These are phyloP conservation scores for Coffea humblotiana DNA, from an alignment of 305 asterid species.

Conservation along the genomic window DNA sequence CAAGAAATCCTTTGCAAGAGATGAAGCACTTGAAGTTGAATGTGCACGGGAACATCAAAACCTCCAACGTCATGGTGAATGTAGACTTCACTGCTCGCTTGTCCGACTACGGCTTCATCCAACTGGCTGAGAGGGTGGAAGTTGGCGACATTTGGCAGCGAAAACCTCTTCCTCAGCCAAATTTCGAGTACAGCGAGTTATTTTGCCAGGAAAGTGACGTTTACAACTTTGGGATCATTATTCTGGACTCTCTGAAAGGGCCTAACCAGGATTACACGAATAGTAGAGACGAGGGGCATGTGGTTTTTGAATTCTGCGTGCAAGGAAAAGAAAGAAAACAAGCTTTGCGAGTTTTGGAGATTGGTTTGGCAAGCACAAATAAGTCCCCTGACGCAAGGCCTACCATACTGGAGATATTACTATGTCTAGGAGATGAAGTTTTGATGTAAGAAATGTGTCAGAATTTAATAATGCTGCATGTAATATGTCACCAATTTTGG, in stretches of 20 bases:
- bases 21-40: constrained; percentile 34
- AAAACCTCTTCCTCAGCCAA: not conserved
- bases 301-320: constrained; percentile 24
- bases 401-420: constrained; percentile 29
- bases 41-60: constrained; percentile 60
- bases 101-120: constrained; percentile 49
- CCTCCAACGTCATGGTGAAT: constrained; percentile 52
- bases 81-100: constrained; percentile 47
- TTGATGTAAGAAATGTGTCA: not conserved
- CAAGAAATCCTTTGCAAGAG: constrained; percentile 37
- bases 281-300: constrained; percentile 5
- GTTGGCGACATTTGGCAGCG: constrained; percentile 32
- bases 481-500: not conserved
- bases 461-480: not conserved
- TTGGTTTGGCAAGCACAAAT: constrained; percentile 38
- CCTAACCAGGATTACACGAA: constrained; percentile 6
- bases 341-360: constrained; percentile 27
- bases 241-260: constrained; percentile 46
- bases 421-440: constrained; percentile 25
- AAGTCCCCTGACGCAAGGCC: constrained; percentile 41
- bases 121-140: constrained; percentile 38
- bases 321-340: constrained; percentile 32
- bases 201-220: constrained; percentile 39
- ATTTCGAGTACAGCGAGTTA: constrained; percentile 16
- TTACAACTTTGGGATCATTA: constrained; percentile 47